Evolutionary conservation across 768 basidiomycete species (phyloP).

Genomic region (Suillus discolor): DNA sequence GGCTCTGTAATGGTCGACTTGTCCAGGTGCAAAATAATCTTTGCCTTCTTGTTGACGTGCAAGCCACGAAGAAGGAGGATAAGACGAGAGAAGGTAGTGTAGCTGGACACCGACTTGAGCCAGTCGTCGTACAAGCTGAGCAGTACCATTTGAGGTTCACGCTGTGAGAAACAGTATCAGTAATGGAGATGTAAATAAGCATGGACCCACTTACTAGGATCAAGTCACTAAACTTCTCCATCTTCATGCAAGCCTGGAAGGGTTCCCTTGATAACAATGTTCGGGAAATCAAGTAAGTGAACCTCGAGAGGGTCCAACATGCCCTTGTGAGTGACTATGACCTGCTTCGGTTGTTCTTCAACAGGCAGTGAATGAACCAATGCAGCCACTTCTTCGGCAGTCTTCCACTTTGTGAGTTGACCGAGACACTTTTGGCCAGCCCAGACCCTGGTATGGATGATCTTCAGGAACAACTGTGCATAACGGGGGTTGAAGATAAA

Average conservation of each 20-base stretch:
- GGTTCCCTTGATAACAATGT: conserved; percentile 99
- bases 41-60: conserved; percentile 99
- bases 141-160: conserved; percentile 98
- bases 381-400: conserved; percentile 99
- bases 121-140: conserved; percentile 99
- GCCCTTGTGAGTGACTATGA: conserved; percentile 99
- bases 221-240: conserved; percentile 99
- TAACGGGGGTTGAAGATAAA: conserved; percentile 99
- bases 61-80: conserved; percentile 96
- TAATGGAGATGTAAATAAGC: neutral
- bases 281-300: conserved; percentile 98
- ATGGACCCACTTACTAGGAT: conserved; percentile 57
- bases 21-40: conserved; percentile 96
- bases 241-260: conserved; percentile 99
- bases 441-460: conserved; percentile 99
- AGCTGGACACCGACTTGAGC: conserved; percentile 98
- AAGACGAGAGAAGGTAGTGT: conserved; percentile 99
- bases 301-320: conserved; percentile 99
- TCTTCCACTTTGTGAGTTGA: conserved; percentile 99
- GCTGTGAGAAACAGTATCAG: conserved; percentile 41
- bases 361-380: conserved; percentile 97
- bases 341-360: conserved; percentile 99
- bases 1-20: conserved; percentile 96
- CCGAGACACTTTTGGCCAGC: conserved; percentile 99
- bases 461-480: conserved; percentile 96